Conservation (phyloP, 2,329 filamentous ascomycete genomes). For the Herpomyces periplanetae region DNA sequence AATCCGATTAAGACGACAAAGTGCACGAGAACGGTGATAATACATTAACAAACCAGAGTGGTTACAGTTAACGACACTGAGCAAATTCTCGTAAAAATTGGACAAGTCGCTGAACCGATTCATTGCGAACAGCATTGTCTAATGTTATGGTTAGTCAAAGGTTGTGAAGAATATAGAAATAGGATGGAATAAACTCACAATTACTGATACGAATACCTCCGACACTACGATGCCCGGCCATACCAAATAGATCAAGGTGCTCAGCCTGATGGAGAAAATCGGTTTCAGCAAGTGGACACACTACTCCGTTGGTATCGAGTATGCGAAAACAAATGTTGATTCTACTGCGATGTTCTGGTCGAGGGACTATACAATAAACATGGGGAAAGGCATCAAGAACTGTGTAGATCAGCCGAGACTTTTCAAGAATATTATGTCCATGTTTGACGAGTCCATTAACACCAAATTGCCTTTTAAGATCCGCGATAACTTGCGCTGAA, state of each 20-base stretch:
- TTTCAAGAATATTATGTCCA: constrained; percentile 26
- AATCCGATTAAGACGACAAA: no score
- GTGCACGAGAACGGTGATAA: no score
- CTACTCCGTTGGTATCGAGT: constrained; percentile 16
- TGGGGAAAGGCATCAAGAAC: constrained; percentile 30
- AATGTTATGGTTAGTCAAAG: constrained; percentile 1
- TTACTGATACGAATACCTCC: constrained; percentile 55
- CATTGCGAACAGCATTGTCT: constrained; percentile 35
- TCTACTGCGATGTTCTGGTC: constrained; percentile 31
- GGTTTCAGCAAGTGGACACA: no score
- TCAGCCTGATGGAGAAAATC: constrained; percentile 46
- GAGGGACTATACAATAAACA: constrained; percentile 38
- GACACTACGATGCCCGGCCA: constrained; percentile 61
- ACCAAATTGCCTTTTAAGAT: constrained; percentile 21
- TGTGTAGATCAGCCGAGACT: constrained; percentile 34
- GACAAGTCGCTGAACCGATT: constrained; percentile 24
- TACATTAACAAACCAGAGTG: no score
- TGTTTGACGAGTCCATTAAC: constrained; percentile 32
- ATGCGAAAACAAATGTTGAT: constrained; percentile 92
- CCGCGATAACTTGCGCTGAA: constrained; percentile 50
- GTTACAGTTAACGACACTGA: constrained; percentile 4
- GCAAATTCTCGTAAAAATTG: constrained; percentile 18
- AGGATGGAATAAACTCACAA: constrained; percentile 10
- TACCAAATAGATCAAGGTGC: constrained; percentile 24
- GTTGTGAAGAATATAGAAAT: constrained; percentile 2